Conservation (phyloP, 1,284 basidiomycete genomes). For the Trichosporon asahii region DNA sequence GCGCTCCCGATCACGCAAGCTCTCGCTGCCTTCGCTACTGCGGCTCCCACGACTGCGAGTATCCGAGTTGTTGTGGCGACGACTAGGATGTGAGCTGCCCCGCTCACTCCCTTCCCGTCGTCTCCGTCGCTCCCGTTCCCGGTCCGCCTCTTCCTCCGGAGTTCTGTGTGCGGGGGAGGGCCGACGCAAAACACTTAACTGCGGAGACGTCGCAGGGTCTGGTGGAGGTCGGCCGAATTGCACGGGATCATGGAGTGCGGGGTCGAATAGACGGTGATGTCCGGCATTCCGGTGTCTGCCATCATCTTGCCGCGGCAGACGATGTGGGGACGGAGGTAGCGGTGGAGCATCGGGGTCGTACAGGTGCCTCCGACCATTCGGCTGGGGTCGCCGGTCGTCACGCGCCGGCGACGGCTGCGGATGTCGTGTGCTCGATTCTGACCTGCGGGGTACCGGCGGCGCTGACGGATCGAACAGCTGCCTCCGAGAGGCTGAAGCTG, state of each 20-base stretch:
- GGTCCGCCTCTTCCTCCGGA: constrained; percentile 47
- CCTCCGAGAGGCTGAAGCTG: background rate
- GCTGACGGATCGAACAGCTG: constrained; percentile 23
- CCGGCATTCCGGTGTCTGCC: constrained; percentile 7
- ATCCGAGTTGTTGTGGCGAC: constrained; percentile 36
- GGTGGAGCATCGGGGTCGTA: constrained; percentile 24
- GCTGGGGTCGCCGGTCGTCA: background rate
- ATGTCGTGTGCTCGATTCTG: background rate
- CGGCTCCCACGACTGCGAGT: constrained; percentile 43
- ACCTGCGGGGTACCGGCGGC: background rate
- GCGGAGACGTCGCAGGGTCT: constrained; percentile 10
- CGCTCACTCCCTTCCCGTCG: constrained; percentile 50
- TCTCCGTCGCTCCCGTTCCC: constrained; percentile 46
- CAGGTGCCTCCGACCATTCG: constrained; percentile 7
- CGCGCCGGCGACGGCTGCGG: background rate
- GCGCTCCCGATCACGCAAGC: constrained; percentile 50
- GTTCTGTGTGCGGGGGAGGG: constrained; percentile 26
- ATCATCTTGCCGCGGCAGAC: constrained; percentile 6
- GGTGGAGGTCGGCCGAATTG: constrained; percentile 9
- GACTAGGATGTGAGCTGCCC: constrained; percentile 29
- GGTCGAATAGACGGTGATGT: constrained; percentile 54
- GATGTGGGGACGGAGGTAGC: constrained; percentile 13
- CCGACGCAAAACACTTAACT: constrained; percentile 20
- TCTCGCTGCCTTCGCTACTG: constrained; percentile 53
- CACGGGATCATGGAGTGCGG: constrained; percentile 55